These are phyloP conservation scores for Arxiozyma slooffiae DNA, from an alignment of 1,139 yeast species.

Conservation along the genomic window DNA sequence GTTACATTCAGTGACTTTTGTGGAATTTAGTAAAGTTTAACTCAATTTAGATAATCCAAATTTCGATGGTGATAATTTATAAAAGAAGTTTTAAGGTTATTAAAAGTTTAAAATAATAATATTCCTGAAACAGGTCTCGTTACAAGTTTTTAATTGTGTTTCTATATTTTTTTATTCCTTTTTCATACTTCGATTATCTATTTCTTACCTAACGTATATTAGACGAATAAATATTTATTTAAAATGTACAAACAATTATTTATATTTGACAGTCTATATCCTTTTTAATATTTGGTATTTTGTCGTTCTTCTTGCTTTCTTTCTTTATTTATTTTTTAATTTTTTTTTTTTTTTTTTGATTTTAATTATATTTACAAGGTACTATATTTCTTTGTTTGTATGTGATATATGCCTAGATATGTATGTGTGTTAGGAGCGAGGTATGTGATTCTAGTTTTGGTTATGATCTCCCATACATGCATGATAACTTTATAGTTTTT, in stretches of 20 bases:
- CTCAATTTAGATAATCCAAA: conserved; percentile 84
- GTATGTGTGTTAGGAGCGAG: background rate
- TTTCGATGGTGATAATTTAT: conserved; percentile 62
- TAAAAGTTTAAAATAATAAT: conserved; percentile 16
- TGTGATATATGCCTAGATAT: background rate
- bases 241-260: background rate
- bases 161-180: too few relatives aligned
- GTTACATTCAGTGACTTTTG: conserved; percentile 37
- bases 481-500: background rate
- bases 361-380: background rate
- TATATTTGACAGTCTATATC: background rate
- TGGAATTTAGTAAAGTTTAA: conserved; percentile 14
- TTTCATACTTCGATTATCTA: background rate
- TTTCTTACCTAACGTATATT: background rate
- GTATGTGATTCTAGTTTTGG: too few relatives aligned
- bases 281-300: too few relatives aligned
- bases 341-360: too few relatives aligned
- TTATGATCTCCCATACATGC: too few relatives aligned
- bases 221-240: too few relatives aligned
- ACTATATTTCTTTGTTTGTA: background rate
- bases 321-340: too few relatives aligned
- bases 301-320: too few relatives aligned
- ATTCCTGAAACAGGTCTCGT: background rate
- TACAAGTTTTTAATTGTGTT: too few relatives aligned
- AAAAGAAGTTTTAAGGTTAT: conserved; percentile 38